A percentile compares a stretch with the other conserved stretches of the same genome.
Conservation (phyloP, 1,284 basidiomycete genomes). For the Mycosarcoma mackinlayi region DNA sequence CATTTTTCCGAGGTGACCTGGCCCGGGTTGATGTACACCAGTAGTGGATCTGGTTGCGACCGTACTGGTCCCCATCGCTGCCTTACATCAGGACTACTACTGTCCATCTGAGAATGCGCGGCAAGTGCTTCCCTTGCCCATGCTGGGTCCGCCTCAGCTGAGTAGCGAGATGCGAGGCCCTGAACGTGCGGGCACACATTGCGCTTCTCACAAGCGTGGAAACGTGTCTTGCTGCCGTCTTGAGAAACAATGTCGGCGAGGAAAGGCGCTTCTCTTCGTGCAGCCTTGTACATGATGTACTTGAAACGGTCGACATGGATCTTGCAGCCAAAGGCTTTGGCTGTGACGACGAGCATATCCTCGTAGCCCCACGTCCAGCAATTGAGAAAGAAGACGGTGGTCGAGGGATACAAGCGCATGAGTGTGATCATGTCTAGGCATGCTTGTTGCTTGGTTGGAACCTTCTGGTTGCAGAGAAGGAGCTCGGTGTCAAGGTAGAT, state of each 20-base stretch:
- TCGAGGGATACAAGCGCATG: slow-evolving; percentile 71
- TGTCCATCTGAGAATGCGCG: slow-evolving; percentile 31
- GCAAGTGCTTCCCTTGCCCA: slow-evolving; percentile 25
- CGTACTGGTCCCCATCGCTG: slow-evolving; percentile 29
- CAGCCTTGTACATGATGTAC: slow-evolving; percentile 74
- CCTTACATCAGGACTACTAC: slow-evolving; percentile 17
- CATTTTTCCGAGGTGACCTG: slow-evolving; percentile 71
- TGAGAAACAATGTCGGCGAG: slow-evolving; percentile 76
- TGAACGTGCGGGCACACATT: slow-evolving; percentile 73
- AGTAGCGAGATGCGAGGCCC: slow-evolving; percentile 24
- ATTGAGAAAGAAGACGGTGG: slow-evolving; percentile 86
- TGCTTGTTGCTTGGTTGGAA: slow-evolving; percentile 49
- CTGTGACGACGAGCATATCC: slow-evolving; percentile 44
- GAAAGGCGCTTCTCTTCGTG: slow-evolving; percentile 74
- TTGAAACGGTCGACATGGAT: slow-evolving; percentile 93
- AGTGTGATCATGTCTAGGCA: slow-evolving; percentile 76
- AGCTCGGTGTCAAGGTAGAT: slow-evolving; percentile 89
- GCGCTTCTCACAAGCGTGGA: slow-evolving; percentile 90
- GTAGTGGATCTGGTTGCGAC: slow-evolving; percentile 26
- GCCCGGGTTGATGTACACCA: slow-evolving; percentile 52
- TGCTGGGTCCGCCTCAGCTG: not conserved
- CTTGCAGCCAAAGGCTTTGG: slow-evolving; percentile 69
- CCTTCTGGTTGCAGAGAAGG: slow-evolving; percentile 19
- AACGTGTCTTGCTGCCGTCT: slow-evolving; percentile 76
- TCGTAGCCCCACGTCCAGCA: slow-evolving; percentile 86